A percentile compares a stretch with the other conserved stretches of the same genome.
Conservation (phyloP, 2,329 filamentous ascomycete species). For the Aspergillus novofumigatus region DNA sequence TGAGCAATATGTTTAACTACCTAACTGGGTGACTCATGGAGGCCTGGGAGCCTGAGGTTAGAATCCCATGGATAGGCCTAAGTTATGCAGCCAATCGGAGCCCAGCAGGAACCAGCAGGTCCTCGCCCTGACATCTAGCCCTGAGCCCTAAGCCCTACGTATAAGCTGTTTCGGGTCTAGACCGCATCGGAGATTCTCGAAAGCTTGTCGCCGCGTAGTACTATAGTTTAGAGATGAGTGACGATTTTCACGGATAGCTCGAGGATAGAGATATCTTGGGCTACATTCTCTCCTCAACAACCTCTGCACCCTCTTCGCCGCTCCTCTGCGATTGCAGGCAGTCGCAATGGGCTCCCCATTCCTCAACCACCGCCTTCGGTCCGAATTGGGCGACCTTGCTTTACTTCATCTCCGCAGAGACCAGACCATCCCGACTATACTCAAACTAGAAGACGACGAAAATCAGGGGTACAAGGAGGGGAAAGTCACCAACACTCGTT, state of each 20-base stretch:
- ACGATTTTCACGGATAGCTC: not conserved
- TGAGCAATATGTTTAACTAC: conserved; percentile 16
- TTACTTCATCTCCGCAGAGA: conserved; percentile 88
- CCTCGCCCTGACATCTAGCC: conserved; percentile 5
- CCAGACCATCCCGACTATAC: conserved; percentile 70
- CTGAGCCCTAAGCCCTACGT: conserved; percentile 23
- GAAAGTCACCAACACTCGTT: conserved; percentile 82
- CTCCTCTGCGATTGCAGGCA: not conserved
- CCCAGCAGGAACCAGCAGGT: not conserved
- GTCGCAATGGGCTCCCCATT: conserved; percentile 64
- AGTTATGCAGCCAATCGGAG: conserved; percentile 3
- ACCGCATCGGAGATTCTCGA: conserved; percentile 2
- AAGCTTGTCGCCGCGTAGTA: conserved; percentile 6
- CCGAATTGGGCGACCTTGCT: conserved; percentile 65
- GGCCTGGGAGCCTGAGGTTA: conserved; percentile 2
- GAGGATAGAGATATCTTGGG: conserved; percentile 7
- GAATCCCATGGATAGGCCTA: not conserved
- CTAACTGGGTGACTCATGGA: conserved; percentile 6
- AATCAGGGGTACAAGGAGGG: conserved; percentile 72
- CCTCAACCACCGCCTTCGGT: conserved; percentile 62
- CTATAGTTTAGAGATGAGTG: conserved; percentile 5
- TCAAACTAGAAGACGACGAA: conserved; percentile 58
- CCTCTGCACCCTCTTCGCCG: not conserved
- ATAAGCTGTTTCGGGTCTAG: conserved; percentile 1
- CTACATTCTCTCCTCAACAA: not conserved